Evolutionary conservation across 2,329 filamentous ascomycete genomes (phyloP).

Genomic region (Diplocarpon rosae): DNA sequence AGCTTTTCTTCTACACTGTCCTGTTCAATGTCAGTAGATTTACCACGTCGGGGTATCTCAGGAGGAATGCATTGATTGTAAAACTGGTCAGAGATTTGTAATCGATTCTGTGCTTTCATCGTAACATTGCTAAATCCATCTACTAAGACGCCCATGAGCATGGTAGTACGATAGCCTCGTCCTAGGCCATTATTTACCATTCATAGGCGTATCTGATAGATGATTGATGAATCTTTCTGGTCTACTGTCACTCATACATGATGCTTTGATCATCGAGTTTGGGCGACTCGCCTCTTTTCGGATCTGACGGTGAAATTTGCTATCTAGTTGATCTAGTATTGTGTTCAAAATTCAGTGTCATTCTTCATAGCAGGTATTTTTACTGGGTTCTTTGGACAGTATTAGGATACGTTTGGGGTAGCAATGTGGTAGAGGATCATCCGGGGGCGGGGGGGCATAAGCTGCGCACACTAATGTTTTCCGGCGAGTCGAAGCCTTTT

Average conservation of each 20-base stretch:
- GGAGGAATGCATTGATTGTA: constrained; percentile 16
- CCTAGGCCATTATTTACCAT: constrained; percentile 20
- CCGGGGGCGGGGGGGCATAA: too few relatives aligned
- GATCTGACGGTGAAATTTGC: constrained; percentile 13
- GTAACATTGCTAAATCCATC: constrained; percentile 13
- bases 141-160: constrained; percentile 7
- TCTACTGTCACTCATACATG: neutral
- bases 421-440: too few relatives aligned
- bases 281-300: constrained; percentile 13
- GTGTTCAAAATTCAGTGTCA: constrained; percentile 21
- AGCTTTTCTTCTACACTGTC: constrained; percentile 15
- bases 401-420: too few relatives aligned
- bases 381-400: neutral
- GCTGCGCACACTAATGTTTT: constrained; percentile 24
- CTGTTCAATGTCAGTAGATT: constrained; percentile 7
- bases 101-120: constrained; percentile 23
- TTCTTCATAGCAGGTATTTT: constrained; percentile 12
- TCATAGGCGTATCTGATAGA: constrained; percentile 21
- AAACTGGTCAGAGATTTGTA: constrained; percentile 16
- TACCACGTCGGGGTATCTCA: constrained; percentile 10
- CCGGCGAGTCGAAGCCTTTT: too few relatives aligned
- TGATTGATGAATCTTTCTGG: constrained; percentile 19
- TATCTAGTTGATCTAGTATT: constrained; percentile 22
- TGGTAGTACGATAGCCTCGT: constrained; percentile 15
- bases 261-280: too few relatives aligned